These are phyloP conservation scores for Aspergillus ellipticus DNA, from an alignment of 495 filamentous ascomycete species.

Conservation along the genomic window DNA sequence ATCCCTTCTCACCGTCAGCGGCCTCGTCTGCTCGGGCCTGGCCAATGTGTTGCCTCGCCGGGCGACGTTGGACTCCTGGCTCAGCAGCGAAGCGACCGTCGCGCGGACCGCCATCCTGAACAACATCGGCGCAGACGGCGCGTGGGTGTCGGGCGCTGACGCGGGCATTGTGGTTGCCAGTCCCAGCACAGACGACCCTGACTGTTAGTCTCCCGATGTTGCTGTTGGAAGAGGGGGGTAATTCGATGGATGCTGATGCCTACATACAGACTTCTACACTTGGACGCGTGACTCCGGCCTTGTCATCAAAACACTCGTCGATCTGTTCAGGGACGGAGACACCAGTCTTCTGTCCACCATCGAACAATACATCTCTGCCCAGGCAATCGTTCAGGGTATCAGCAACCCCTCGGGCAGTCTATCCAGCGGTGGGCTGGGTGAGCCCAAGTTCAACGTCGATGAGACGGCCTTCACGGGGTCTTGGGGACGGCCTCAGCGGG, in stretches of 20 bases:
- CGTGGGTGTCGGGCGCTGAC: constrained; percentile 26
- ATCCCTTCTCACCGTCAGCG: constrained; percentile 2
- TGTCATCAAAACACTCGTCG: constrained; percentile 57
- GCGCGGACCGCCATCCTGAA: constrained; percentile 11
- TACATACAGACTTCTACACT: constrained; percentile 48
- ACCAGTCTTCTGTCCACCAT: constrained; percentile 51
- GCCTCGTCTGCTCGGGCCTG: not conserved
- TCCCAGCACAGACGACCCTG: constrained; percentile 53
- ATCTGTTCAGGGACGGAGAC: constrained; percentile 55
- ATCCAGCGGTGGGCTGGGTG: constrained; percentile 37
- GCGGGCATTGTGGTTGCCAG: constrained; percentile 59
- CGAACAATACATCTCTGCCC: constrained; percentile 51
- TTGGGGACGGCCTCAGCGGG: constrained; percentile 71
- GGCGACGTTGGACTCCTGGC: constrained; percentile 7
- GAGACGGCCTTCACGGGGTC: constrained; percentile 55
- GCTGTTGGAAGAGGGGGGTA: too few species aligned
- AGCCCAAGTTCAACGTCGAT: constrained; percentile 53
- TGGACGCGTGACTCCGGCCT: constrained; percentile 73
- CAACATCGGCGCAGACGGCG: constrained; percentile 12
- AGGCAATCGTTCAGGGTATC: constrained; percentile 59
- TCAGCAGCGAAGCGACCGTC: constrained; percentile 3
- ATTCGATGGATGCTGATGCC: too few species aligned
- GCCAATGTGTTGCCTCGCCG: not conserved
- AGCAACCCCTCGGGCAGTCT: constrained; percentile 58
- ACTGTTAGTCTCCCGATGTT: constrained; percentile 55